Evolutionary conservation across 2,329 filamentous ascomycete species (phyloP), one percentile per base, ranked within the genome.

Genomic region (Arthrobotrys entomopaga): DNA sequence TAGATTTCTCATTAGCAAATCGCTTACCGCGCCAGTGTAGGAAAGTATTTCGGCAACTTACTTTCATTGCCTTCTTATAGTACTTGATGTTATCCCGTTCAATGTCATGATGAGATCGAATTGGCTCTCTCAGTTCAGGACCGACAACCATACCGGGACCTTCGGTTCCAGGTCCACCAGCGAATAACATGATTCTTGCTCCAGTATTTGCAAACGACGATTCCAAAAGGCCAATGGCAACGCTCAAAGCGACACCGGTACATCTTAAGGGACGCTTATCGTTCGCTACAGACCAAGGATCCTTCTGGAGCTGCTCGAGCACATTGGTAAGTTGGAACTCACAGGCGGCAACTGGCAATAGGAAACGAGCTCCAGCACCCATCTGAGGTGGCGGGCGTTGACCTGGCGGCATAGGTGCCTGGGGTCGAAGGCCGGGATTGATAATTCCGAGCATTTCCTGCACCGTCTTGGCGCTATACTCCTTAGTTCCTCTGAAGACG

Each of bases 51-150:
- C 29, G 10, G 29, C 6, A 15, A 43, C 19, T 26, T 82, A 92
- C 91, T 88, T 98, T 99, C 58, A 97, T 83, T 20, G 95, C 95
- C 84, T 99, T 99, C 86, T 99, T 99, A 84, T 96, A 98, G 83
- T 98, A 97, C 83, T 99, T 99, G 84, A 97, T 96, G 81, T 97
- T 97, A 82, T 99, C 95, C 69, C 93, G 89, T 81, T 99, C 95
- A 82, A 99, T 99, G 80, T 99, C 95, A 82, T 99, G 95, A 83
- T 99, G 95, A 48, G 94, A 98, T 80, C 95, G 90, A 77, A 99
- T 98, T 8, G 96, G 93, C 81, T 99, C 95, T 81, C 94, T 91
- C 77, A 99, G 85, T 83, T 99, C 95, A 22, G 95, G 92, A 1
- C 93, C 93, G 80, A 99, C 95, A 34, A 99, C 95, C 87, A 97